These are phyloP conservation scores for Fistulinella staudtii DNA, from an alignment of 1,284 basidiomycete species.

Conservation along the genomic window DNA sequence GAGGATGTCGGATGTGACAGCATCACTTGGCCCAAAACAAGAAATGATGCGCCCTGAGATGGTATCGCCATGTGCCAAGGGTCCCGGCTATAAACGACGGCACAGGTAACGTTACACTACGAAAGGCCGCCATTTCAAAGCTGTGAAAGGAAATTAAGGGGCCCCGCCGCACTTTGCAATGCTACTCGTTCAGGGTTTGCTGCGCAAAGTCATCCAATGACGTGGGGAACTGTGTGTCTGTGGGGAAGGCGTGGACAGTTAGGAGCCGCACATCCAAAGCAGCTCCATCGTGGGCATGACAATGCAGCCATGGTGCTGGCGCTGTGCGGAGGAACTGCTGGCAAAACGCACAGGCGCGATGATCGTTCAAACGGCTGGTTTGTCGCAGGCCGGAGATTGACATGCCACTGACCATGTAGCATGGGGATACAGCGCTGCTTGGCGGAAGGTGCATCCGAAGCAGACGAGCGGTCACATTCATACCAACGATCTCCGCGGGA, in stretches of 20 bases:
- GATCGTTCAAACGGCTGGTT: too few relatives aligned
- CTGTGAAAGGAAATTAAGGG: constrained; percentile 23
- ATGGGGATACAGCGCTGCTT: constrained; percentile 25
- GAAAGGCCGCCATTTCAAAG: neutral
- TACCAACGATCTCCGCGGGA: constrained; percentile 30
- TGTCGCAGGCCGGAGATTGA: constrained; percentile 23
- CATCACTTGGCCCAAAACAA: constrained; percentile 14
- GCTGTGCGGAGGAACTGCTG: constrained; percentile 3
- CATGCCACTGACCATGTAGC: constrained; percentile 4
- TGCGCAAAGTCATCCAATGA: constrained; percentile 18
- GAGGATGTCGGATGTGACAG: constrained; percentile 31
- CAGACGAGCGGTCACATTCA: constrained; percentile 6
- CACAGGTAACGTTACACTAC: constrained; percentile 4
- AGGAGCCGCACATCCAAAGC: constrained; percentile 15
- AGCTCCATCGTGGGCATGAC: too few relatives aligned
- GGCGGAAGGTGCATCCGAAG: constrained; percentile 12
- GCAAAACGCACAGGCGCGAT: constrained; percentile 9
- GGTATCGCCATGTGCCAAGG: constrained; percentile 20
- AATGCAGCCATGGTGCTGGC: too few relatives aligned
- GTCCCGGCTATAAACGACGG: constrained; percentile 1
- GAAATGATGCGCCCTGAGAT: constrained; percentile 22
- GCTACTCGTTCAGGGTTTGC: constrained; percentile 7
- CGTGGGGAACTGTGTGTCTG: constrained; percentile 15
- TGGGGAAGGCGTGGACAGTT: constrained; percentile 17
- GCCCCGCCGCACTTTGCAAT: constrained; percentile 1